Evolutionary conservation across 2,329 filamentous ascomycete species (phyloP), one percentile per base, ranked within the genome.

Genomic region (Fusarium clavum): DNA sequence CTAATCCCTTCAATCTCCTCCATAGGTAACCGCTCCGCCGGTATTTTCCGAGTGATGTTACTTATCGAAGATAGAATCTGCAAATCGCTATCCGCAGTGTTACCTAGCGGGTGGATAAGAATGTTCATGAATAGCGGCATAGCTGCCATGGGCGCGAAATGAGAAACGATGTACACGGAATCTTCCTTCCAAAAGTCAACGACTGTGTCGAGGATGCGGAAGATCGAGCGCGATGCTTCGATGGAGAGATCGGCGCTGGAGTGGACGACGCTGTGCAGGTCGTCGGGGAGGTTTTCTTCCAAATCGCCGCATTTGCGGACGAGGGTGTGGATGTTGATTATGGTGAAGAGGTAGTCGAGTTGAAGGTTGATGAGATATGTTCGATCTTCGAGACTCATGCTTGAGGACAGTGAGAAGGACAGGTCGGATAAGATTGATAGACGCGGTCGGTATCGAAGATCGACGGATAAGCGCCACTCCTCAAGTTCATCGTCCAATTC

Each of bases 401-500:
- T 38, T 7, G 57, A 52, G 8, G 62, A 48, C 6, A 67, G 18
- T 7, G 46, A 40, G 16, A 61, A 67, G 1, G 64, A 67, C 1
- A 49, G 25, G 4, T 66, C 65, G 5, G 64, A 60, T 10, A 67
- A 14, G 8, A 70, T 70, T 1, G 67, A 70, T 8, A 70, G 29
- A 8, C 67, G 45, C 5, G 67, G 67, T 9, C 67, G 63, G 47
- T 68, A 71, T 4, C 57, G 68, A 27, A 52, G 54, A 20, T 54
- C 54, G 5, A 79, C 55, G 0, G 75, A 74, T n/a, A 78, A 44
- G 8, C 77, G 67, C 77, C 77, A 79, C n/a, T 64, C 62, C 49
- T 79, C 77, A 20, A 79, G 69, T n/a, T 79, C 76, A 24, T 77
- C 67, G 8, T 79, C 77, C 2, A 79, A 48, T 24, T 76, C 68